Evolutionary conservation across 352 stramenopile genomes (phyloP).

Genomic region (Phytopythium mirpurense): DNA sequence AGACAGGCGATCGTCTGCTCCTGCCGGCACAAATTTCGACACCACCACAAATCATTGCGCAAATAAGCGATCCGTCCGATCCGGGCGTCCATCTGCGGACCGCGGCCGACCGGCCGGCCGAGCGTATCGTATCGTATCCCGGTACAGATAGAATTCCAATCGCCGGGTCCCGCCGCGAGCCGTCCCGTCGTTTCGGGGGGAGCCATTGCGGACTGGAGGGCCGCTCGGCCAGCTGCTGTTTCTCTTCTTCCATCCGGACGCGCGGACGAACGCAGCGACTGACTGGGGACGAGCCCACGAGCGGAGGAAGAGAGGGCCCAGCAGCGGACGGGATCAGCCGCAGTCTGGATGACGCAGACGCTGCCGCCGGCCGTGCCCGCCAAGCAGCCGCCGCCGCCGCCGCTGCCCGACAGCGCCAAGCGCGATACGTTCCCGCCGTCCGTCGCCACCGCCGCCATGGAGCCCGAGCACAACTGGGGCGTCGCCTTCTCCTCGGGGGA

Average conservation of each 20-base stretch:
- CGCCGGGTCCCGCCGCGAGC: neutral
- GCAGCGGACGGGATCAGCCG: neutral
- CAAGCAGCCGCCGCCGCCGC: constrained; percentile 6
- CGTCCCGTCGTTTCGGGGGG: neutral
- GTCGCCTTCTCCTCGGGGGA: constrained; percentile 47
- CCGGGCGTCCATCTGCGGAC: too few species aligned
- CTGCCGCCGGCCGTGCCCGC: constrained; percentile 6
- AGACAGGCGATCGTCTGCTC: too few species aligned
- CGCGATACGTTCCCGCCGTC: constrained; percentile 13
- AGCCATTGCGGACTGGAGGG: too few species aligned
- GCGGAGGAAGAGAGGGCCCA: too few species aligned
- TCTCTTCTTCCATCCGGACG: too few species aligned
- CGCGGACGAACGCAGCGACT: too few species aligned
- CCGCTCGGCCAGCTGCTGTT: too few species aligned
- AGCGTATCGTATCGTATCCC: neutral
- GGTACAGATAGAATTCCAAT: neutral
- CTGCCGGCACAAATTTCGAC: neutral
- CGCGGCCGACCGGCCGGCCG: too few species aligned
- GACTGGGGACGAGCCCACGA: too few species aligned
- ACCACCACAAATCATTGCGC: neutral
- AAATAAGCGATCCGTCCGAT: neutral
- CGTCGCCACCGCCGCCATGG: constrained; percentile 1
- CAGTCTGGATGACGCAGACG: constrained; percentile 24
- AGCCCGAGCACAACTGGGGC: constrained; percentile 40
- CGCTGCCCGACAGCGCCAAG: constrained; percentile 12